Conservation (phyloP, 2,329 filamentous ascomycete genomes). For the Phaeosphaeriaceae sp. region DNA sequence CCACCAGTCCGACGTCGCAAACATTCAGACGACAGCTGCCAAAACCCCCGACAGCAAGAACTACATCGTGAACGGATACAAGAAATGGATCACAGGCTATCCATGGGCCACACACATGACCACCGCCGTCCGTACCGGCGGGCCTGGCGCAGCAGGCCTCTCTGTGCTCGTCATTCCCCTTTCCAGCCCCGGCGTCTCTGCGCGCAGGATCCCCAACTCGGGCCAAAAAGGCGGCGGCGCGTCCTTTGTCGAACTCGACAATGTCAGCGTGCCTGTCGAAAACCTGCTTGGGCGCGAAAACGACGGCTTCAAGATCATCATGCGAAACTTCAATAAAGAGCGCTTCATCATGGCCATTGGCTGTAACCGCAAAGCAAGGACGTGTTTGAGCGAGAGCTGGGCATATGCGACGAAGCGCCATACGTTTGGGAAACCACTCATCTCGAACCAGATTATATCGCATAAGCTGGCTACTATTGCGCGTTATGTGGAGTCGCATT, state of each 20-base stretch:
- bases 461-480: conserved; percentile 67
- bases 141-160: conserved; percentile 60
- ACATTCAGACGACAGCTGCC: conserved; percentile 68
- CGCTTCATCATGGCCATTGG: conserved; percentile 64
- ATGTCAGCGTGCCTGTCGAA: conserved; percentile 61
- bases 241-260: conserved; percentile 89
- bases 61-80: conserved; percentile 71
- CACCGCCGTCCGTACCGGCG: conserved; percentile 67
- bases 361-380: conserved; percentile 64
- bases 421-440: conserved; percentile 66
- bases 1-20: conserved; percentile 65
- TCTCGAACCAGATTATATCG: conserved; percentile 65
- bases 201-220: conserved; percentile 66
- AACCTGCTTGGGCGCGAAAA: conserved; percentile 64
- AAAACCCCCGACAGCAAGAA: conserved; percentile 78
- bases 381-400: conserved; percentile 62
- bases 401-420: conserved; percentile 60
- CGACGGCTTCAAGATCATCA: conserved; percentile 64
- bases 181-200: conserved; percentile 57
- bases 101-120: conserved; percentile 68
- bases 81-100: conserved; percentile 73
- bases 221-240: conserved; percentile 75
- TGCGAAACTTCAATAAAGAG: conserved; percentile 63
- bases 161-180: conserved; percentile 66
- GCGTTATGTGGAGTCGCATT: conserved; percentile 66